Evolutionary conservation across 2,329 filamentous ascomycete genomes (phyloP).

Genomic region (Fusarium miscanthi): DNA sequence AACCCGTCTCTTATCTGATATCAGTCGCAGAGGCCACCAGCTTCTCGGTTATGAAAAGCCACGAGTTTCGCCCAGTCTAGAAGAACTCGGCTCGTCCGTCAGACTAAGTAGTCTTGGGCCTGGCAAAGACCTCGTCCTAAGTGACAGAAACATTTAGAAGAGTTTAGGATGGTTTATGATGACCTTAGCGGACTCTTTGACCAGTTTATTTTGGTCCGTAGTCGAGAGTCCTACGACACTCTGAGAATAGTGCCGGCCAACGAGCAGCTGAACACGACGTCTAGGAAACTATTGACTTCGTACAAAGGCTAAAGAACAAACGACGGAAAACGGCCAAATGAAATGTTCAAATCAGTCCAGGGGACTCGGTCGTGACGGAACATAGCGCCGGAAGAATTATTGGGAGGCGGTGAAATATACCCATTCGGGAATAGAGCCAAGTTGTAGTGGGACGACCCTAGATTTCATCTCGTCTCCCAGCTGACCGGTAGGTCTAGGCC

Average conservation of each 20-base stretch:
- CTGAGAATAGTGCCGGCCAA: not conserved
- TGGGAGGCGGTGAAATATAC: conserved; percentile 3
- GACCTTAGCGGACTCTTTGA: not conserved
- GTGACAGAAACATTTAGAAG: not conserved
- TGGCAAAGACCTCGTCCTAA: not conserved
- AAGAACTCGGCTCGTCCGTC: conserved; percentile 8
- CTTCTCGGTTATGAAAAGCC: not conserved
- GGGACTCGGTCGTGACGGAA: not conserved
- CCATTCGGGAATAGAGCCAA: not conserved
- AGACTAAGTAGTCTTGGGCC: not conserved
- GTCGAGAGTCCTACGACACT: not conserved
- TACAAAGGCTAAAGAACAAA: not conserved
- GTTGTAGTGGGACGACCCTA: not conserved
- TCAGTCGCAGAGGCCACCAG: not conserved
- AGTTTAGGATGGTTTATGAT: not conserved
- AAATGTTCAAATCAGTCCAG: not conserved
- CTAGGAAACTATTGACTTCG: conserved; percentile 10
- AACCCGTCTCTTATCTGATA: not conserved
- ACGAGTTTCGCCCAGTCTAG: not conserved
- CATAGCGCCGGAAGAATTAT: conserved; percentile 16
- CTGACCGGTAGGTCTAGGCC: not conserved
- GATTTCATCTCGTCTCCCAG: not conserved
- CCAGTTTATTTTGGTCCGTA: not conserved
- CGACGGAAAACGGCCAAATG: not conserved
- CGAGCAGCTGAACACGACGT: not conserved